A percentile compares a stretch with the other conserved stretches of the same genome.
Conservation (phyloP, 495 filamentous ascomycete genomes). For the Bathelium albidoporum region DNA sequence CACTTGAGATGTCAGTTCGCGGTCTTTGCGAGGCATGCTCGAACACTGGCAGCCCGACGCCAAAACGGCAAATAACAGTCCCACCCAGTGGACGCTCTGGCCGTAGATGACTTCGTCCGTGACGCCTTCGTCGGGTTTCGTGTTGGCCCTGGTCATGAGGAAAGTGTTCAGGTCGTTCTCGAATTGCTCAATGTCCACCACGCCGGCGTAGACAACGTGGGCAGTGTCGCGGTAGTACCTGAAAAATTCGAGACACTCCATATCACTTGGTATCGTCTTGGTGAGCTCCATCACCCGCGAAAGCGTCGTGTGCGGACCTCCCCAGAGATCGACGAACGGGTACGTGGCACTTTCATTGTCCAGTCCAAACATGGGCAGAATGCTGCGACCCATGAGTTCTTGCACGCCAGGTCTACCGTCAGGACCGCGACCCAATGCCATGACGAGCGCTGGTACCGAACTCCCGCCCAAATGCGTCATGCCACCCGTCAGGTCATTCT, state of each 20-base stretch:
- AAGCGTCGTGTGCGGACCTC: slow-evolving; percentile 53
- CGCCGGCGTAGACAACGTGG: slow-evolving; percentile 68
- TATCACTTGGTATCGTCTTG: slow-evolving; percentile 57
- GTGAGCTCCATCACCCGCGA: slow-evolving; percentile 60
- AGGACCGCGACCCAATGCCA: slow-evolving; percentile 54
- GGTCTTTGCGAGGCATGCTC: slow-evolving; percentile 49
- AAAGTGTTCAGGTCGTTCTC: slow-evolving; percentile 57
- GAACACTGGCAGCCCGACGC: slow-evolving; percentile 77
- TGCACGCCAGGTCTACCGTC: slow-evolving; percentile 32
- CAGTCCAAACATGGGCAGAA: slow-evolving; percentile 69
- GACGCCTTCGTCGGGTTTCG: slow-evolving; percentile 35
- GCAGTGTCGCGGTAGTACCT: slow-evolving; percentile 65
- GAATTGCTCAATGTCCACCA: slow-evolving; percentile 57
- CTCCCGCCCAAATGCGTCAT: slow-evolving; percentile 49
- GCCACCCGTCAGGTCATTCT: slow-evolving; percentile 41
- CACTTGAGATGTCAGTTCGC: slow-evolving; percentile 49
- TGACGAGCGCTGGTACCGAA: slow-evolving; percentile 51
- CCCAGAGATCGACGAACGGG: slow-evolving; percentile 59
- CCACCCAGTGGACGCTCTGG: slow-evolving; percentile 53
- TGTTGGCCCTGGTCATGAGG: slow-evolving; percentile 51
- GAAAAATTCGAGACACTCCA: slow-evolving; percentile 59
- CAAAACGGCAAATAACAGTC: slow-evolving; percentile 66
- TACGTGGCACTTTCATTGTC: slow-evolving; percentile 76
- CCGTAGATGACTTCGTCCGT: slow-evolving; percentile 40
- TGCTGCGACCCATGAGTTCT: slow-evolving; percentile 58